Evolutionary conservation across 805 yeast species (phyloP), one percentile per base, ranked within the genome.

Genomic region (Brettanomyces custersianus): DNA sequence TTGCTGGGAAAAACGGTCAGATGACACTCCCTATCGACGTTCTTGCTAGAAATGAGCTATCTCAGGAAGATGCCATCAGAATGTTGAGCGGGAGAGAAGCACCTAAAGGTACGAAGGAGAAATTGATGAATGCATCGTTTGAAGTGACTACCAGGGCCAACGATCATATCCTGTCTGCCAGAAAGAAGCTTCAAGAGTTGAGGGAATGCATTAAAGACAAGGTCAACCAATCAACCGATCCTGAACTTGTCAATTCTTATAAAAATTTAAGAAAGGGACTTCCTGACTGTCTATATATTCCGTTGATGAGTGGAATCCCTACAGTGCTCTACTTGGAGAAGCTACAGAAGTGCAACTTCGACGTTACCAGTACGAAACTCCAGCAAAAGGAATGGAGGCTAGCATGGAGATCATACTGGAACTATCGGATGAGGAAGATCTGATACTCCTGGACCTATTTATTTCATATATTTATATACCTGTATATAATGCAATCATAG

Each of bases 71-170:
- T 3, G 52, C 81, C 9, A 51, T 81, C 20, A 58, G 80, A 21
- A 40, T 66, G 6, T 42, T 62, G 15, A 70, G 65, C 45, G 73
- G 74, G 5, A 66, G 69, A 20, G 59, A 46, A 20, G 53, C 52
- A 9, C 51, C 49, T 4, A 42, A 47, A 3, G 60, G 51, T 8
- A 24, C 20, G 10, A 40, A 30, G 13, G 55, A 51, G 24, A 57
- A 56, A 36, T 47, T 81, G 39, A 69, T 71, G 40, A 75, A 78
- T 47, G 73, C 77, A 7, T 64, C 81, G 2, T 85, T 70, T 48
- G 84, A 78, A 32, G 71, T 80, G 4, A 83, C 92, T 3, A 74
- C 80, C 4, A 60, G 68, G 1, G 92, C 94, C 3, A 84, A 85
- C 56, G 95, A 84, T 52, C 95, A 84, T 54, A 49, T 85, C 3